Evolutionary conservation across 163 green algal species (phyloP).

Genomic region (Chlamydomonas reinhardtii): DNA sequence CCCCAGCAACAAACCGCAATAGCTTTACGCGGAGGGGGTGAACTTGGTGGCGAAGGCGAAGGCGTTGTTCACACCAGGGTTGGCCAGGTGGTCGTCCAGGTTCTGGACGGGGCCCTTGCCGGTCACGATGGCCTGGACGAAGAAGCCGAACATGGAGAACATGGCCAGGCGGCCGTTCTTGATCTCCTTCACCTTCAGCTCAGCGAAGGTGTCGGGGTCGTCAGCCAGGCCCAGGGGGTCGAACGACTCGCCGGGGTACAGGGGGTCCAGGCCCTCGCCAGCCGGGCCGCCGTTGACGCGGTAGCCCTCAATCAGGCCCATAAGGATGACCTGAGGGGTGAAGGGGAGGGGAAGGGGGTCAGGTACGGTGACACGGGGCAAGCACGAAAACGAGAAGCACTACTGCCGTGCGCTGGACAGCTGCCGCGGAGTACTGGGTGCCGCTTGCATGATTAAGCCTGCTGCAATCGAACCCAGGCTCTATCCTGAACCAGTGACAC

Average conservation of each 20-base stretch:
- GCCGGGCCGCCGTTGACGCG: constrained; percentile 76
- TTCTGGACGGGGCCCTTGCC: constrained; percentile 75
- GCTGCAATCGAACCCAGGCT: no score
- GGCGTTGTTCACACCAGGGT: constrained; percentile 51
- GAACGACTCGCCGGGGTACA: constrained; percentile 65
- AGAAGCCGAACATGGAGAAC: constrained; percentile 92
- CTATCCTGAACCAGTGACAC: no score
- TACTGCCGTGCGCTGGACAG: no score
- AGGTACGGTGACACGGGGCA: no score
- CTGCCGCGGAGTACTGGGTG: no score
- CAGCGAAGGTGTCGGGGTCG: constrained; percentile 85
- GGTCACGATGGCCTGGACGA: constrained; percentile 79
- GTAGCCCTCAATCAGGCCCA: constrained; percentile 72
- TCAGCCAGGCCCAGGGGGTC: constrained; percentile 89
- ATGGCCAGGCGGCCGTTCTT: constrained; percentile 92
- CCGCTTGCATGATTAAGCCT: no score
- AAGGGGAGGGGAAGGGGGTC: no score
- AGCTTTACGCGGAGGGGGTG: neutral
- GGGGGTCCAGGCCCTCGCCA: constrained; percentile 70
- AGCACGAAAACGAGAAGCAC: no score
- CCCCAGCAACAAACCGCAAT: no score
- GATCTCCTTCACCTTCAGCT: constrained; percentile 93
- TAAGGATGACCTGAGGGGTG: neutral
- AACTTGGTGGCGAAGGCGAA: constrained; percentile 15
- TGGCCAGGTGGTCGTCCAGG: constrained; percentile 69